These are phyloP conservation scores for Quercus suber DNA, from an alignment of 306 rosid genomes.

Conservation along the genomic window DNA sequence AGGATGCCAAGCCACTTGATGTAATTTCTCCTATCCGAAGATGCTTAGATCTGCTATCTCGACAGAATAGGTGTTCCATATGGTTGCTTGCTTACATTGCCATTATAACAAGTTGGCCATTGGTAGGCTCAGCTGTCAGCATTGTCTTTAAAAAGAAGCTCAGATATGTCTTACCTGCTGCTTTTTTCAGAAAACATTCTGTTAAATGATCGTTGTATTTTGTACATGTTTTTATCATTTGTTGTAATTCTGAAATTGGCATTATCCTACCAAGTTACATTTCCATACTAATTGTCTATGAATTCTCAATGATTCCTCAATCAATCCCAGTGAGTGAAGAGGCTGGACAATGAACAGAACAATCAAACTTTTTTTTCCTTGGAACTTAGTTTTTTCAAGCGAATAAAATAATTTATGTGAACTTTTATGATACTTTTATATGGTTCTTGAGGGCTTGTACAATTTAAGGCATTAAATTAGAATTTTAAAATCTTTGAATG, in stretches of 20 bases:
- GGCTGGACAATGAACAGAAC: neutral
- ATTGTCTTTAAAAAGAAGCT: constrained; percentile 54
- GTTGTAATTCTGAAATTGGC: neutral
- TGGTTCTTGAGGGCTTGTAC: no score
- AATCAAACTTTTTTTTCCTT: neutral
- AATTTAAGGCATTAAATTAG: no score
- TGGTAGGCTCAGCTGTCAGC: constrained; percentile 68
- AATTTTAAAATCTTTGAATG: no score
- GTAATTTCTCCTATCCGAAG: constrained; percentile 40
- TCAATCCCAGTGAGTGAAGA: neutral
- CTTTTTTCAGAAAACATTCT: constrained; percentile 32
- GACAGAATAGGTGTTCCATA: constrained; percentile 52
- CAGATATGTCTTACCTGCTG: constrained; percentile 43
- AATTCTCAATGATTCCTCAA: neutral
- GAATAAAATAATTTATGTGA: no score
- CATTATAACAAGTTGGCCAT: constrained; percentile 75
- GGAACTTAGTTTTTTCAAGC: no score
- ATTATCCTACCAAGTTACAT: neutral
- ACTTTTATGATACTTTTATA: no score
- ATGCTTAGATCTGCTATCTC: constrained; percentile 50
- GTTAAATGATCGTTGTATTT: neutral
- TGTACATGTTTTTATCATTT: neutral
- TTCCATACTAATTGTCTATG: neutral
- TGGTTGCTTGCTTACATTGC: constrained; percentile 83
- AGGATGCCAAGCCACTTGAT: constrained; percentile 27